A percentile compares a stretch with the other conserved stretches of the same genome.
These are phyloP conservation scores for Salix koriyanagi DNA, from an alignment of 345 rosid genomes.

Conservation along the genomic window DNA sequence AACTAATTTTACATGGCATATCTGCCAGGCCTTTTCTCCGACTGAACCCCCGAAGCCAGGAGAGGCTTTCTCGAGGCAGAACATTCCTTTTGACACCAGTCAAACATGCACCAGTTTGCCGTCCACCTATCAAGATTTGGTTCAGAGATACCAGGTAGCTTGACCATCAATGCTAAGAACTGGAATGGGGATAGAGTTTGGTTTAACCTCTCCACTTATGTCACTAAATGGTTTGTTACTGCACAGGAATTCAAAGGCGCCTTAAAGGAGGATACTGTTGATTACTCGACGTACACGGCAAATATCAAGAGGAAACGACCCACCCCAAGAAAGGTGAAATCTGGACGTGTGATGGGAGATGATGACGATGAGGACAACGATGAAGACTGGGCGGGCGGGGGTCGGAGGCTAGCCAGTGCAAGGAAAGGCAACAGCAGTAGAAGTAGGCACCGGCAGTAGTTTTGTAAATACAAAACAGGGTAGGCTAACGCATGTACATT, in stretches of 20 bases:
- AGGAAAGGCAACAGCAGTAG: constrained; percentile 47
- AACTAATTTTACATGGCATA: not conserved
- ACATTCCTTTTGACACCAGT: constrained; percentile 56
- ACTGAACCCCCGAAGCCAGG: constrained; percentile 73
- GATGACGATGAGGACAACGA: constrained; percentile 51
- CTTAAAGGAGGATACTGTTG: constrained; percentile 76
- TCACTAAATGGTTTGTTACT: not conserved
- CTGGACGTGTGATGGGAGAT: constrained; percentile 18
- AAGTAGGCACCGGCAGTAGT: constrained; percentile 44
- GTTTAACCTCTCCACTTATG: not conserved
- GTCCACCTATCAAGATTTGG: constrained; percentile 58
- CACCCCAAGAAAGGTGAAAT: constrained; percentile 39
- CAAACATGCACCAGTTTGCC: constrained; percentile 52
- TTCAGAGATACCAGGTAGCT: constrained; percentile 76
- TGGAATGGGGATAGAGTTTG: not conserved
- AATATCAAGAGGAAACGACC: constrained; percentile 82
- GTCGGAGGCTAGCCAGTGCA: constrained; percentile 38
- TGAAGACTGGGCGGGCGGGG: constrained; percentile 44
- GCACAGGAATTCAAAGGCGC: constrained; percentile 83
- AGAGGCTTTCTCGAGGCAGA: constrained; percentile 72
- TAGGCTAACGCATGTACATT: constrained; percentile 59
- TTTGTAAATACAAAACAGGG: constrained; percentile 32
- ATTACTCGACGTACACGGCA: constrained; percentile 73
- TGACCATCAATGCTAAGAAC: not conserved
- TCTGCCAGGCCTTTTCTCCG: constrained; percentile 76